These are phyloP conservation scores for Boletus rubropictus DNA, from an alignment of 768 basidiomycete species.

Conservation along the genomic window DNA sequence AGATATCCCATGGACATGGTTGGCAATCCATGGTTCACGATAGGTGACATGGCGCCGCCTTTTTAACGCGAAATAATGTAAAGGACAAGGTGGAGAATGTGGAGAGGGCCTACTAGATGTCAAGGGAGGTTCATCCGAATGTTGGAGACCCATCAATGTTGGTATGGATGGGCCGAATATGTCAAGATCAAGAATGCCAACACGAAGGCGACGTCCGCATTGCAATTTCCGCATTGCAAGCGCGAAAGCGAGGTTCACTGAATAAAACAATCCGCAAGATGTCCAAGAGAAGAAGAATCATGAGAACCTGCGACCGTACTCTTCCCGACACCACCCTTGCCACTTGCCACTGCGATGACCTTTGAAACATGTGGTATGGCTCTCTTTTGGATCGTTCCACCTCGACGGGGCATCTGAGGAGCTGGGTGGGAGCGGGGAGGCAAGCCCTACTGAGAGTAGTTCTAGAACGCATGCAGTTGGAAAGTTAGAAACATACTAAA, in stretches of 20 bases:
- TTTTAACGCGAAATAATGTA: not conserved
- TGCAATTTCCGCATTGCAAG: slow-evolving; percentile 45
- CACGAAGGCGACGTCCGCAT: slow-evolving; percentile 44
- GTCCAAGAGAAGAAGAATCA: not conserved
- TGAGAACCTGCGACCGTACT: slow-evolving; percentile 81
- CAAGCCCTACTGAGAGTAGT: slow-evolving; percentile 30
- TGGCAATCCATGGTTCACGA: slow-evolving; percentile 82
- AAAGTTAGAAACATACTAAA: slow-evolving; percentile 35
- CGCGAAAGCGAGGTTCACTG: slow-evolving; percentile 79
- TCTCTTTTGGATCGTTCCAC: slow-evolving; percentile 49
- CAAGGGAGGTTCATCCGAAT: slow-evolving; percentile 69
- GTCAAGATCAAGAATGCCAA: slow-evolving; percentile 91
- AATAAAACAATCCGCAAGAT: slow-evolving; percentile 5
- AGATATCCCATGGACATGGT: slow-evolving; percentile 99
- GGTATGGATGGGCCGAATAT: slow-evolving; percentile 94
- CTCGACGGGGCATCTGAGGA: slow-evolving; percentile 58
- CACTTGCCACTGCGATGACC: slow-evolving; percentile 81
- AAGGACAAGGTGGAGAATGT: not conserved
- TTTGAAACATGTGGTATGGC: slow-evolving; percentile 69
- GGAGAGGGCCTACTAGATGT: slow-evolving; percentile 50
- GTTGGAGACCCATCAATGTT: slow-evolving; percentile 84
- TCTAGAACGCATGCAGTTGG: slow-evolving; percentile 4
- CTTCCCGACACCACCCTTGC: slow-evolving; percentile 96
- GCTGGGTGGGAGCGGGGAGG: slow-evolving; percentile 32
- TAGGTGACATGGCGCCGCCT: slow-evolving; percentile 77